Evolutionary conservation across 345 rosid genomes (phyloP), one percentile per base, ranked within the genome.

Genomic region (Mercurialis annua): DNA sequence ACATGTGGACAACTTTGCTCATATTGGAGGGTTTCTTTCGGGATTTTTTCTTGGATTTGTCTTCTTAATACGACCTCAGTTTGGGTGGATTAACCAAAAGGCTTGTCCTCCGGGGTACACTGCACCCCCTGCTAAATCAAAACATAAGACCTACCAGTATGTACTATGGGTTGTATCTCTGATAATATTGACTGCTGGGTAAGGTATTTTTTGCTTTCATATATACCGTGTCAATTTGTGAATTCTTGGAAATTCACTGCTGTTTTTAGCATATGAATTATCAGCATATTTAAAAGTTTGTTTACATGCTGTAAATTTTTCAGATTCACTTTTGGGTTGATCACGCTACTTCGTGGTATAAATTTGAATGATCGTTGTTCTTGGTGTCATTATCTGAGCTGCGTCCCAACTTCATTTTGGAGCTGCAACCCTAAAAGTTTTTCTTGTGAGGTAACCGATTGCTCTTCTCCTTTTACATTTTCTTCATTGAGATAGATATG

Each of bases 1-100:
- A 0, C 93, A 88, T 14, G 96, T 94, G n/a, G 99, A 94, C 86
- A 94, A 91, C 77, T 94, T 89, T 80, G 96, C 99, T 71, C 99
- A 94, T 44, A 84, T 91, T 23, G 99, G 99, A 76, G 99, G 99
- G 38, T 91, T 94, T 80, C 76, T 74, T 44, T 71, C 99, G 0
- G 99, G 99, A 20, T 94, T 94, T 74, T 77, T 94, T 50, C 89
- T 94, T 42, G 99, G 99, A 14, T 89, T 94, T 69, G 89, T 94
- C 62, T 81, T 89, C 64, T 74, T 94, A 50, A 86, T 94, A 64
- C 97, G 97, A 15, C 99, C 99, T 1, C 99, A 94, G 68, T 87
- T 71, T 74, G 86, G 84, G 58, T 94, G 97, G 96, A 69, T 94
- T 68, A 80, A 82, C 72, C 87, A 75, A 76, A 83, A 80, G 77